Base-by-base conservation (phyloP, 352 stramenopile species). In the Detonula confervacea region DNA sequence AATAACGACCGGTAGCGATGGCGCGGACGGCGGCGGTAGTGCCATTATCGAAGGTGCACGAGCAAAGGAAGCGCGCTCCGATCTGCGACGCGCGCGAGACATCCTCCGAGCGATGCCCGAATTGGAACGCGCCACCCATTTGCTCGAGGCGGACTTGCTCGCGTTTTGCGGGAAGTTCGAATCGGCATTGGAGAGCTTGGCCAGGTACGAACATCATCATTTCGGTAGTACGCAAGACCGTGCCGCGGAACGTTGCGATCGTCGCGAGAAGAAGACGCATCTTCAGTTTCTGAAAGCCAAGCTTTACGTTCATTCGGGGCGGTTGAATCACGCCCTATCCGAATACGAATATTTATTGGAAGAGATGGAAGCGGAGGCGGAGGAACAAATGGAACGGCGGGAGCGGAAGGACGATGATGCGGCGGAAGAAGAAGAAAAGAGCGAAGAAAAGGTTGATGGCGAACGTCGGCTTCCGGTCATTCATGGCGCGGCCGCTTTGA, bases 321-420 rank as follows among this genome's bases (percentile, higher is more conserved):
- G 67, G 78, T 78, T 83, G 46, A 59, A 2, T 20, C 51, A 70
- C 14, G 60, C 66, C 1, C 27, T 83, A 14, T 77, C 75, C 7
- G 75, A 83, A 37, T 83, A 83, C 55, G 75, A 83, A 52, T 46
- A 78, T 52, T 24, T 83, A 22, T 59, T 83, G 27, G 75, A 83
- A 46, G 22, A 22, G 9, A 83, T 83, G 75, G 67, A 83, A 52
- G 1, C 27, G 25, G 61, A 74, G 37, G 69, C 71, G 12, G 52
- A 78, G 63, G 39, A 20, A 1, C 67, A 75, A 73, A 37, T 65
- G 30, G 30, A 72, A 64, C 11, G n/a, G 18, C 11, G 51, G 29
- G 24, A 72, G 9, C n/a, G n/a, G n/a, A n/a, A n/a, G n/a, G n/a
- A n/a, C n/a, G n/a, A n/a, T n/a, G n/a, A n/a, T n/a, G n/a, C n/a